Conservation (phyloP, 768 basidiomycete genomes). For the Collybia nuda region DNA sequence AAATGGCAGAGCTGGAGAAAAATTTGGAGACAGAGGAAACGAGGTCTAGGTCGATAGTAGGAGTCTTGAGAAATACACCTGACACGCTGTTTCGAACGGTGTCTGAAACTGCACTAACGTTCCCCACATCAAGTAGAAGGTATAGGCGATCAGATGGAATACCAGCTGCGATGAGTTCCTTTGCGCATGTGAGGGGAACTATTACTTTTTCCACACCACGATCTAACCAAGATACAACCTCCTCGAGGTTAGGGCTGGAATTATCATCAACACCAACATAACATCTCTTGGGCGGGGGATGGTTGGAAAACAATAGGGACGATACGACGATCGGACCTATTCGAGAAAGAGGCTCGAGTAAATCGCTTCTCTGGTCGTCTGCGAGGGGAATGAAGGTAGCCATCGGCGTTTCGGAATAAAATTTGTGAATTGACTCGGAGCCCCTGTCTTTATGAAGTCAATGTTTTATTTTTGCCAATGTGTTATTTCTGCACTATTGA, state of each 20-base stretch:
- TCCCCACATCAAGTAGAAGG: constrained; percentile 73
- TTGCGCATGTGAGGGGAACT: constrained; percentile 63
- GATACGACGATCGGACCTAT: constrained; percentile 76
- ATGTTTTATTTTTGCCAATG: no score
- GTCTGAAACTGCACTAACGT: constrained; percentile 74
- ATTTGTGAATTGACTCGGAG: background rate
- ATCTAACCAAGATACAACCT: constrained; percentile 69
- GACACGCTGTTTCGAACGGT: constrained; percentile 71
- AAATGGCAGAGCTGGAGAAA: constrained; percentile 61
- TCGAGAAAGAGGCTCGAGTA: constrained; percentile 64
- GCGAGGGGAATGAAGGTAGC: constrained; percentile 61
- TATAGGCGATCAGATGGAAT: constrained; percentile 74
- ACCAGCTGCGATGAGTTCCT: constrained; percentile 57
- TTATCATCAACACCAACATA: constrained; percentile 60
- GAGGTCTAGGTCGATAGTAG: constrained; percentile 70
- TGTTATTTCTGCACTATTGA: no score
- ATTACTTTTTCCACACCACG: constrained; percentile 80
- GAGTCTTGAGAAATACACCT: constrained; percentile 78
- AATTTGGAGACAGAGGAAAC: constrained; percentile 77
- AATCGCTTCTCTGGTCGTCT: constrained; percentile 43
- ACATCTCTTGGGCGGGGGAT: constrained; percentile 33
- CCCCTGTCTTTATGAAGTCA: no score
- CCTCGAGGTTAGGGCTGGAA: constrained; percentile 45
- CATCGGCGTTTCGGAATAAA: constrained; percentile 26
- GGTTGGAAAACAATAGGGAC: constrained; percentile 26